Conservation (phyloP, 768 basidiomycete genomes). For the Gautieria morchelliformis region DNA sequence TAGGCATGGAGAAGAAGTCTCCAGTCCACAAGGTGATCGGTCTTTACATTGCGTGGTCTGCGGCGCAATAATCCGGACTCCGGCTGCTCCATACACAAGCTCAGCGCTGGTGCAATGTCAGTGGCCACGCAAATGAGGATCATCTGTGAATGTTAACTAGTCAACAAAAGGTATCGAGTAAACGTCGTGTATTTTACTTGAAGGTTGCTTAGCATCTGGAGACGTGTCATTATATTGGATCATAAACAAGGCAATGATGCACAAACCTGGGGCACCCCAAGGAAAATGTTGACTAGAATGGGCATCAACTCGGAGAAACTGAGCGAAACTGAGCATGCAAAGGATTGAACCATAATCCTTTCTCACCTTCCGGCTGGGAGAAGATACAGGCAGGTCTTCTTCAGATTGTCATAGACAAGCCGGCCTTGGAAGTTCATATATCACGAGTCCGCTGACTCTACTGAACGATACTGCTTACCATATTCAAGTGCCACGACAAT, state of each 20-base stretch:
- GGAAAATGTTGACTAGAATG: slow-evolving; percentile 39
- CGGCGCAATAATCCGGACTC: slow-evolving; percentile 48
- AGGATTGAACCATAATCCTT: slow-evolving; percentile 16
- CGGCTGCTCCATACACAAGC: slow-evolving; percentile 50
- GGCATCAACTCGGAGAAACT: slow-evolving; percentile 57
- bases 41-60: slow-evolving; percentile 46
- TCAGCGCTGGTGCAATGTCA: slow-evolving; percentile 45
- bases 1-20: slow-evolving; percentile 49
- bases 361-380: slow-evolving; percentile 39
- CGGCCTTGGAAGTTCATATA: slow-evolving; percentile 23
- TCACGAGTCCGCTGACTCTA: not conserved
- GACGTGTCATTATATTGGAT: not conserved
- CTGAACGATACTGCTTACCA: slow-evolving; percentile 24
- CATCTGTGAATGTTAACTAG: slow-evolving; percentile 28
- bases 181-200: slow-evolving; percentile 14
- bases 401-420: slow-evolving; percentile 54
- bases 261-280: slow-evolving; percentile 28
- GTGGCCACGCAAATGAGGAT: slow-evolving; percentile 48
- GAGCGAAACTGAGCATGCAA: not conserved
- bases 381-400: slow-evolving; percentile 44
- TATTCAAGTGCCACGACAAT: slow-evolving; percentile 57
- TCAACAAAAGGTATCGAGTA: slow-evolving; percentile 21
- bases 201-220: slow-evolving; percentile 28
- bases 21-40: slow-evolving; percentile 44
- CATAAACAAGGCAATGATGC: not conserved